A percentile compares a stretch with the other conserved stretches of the same genome.
phyloP scores from a whole-genome alignment of 2,329 filamentous ascomycete species.

The Aspergillus spinulosporus region DNA sequence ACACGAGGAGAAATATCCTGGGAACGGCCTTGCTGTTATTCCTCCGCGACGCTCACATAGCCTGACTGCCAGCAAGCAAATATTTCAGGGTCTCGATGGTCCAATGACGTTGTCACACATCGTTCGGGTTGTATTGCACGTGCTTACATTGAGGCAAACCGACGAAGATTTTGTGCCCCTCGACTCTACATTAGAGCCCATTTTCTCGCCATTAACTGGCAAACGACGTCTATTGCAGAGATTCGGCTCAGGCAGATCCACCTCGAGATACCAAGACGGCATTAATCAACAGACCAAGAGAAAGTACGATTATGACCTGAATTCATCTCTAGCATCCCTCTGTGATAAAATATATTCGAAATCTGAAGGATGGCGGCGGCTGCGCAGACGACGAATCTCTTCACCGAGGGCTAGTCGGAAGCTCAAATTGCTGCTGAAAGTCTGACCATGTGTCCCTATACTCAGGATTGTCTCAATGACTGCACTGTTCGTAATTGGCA shows the following conservation, averaged over 20 bases:
- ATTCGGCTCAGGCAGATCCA: constrained; percentile 11
- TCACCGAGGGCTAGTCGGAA: constrained; percentile 8
- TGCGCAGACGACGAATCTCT: constrained; percentile 1
- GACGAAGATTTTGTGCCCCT: constrained; percentile 25
- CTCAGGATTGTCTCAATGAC: background rate
- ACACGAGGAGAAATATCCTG: constrained; percentile 19
- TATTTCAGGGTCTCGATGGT: constrained; percentile 15
- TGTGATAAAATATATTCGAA: background rate
- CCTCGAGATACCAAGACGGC: constrained; percentile 17
- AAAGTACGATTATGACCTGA: constrained; percentile 1
- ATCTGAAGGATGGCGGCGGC: background rate
- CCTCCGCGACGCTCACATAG: constrained; percentile 31
- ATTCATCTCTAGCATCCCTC: background rate
- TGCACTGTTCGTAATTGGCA: background rate
- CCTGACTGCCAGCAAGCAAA: constrained; percentile 26
- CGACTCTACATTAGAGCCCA: constrained; percentile 23
- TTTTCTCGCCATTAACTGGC: constrained; percentile 20
- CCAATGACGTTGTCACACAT: constrained; percentile 22
- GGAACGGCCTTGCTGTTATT: constrained; percentile 29
- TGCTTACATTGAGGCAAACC: constrained; percentile 13
- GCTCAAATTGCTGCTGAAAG: constrained; percentile 4
- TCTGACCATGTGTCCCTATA: background rate
- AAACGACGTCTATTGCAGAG: constrained; percentile 14
- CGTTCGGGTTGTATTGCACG: constrained; percentile 22
- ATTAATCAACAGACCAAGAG: constrained; percentile 4